These are phyloP conservation scores for Prunus campanulata DNA, from an alignment of 306 rosid species.

Conservation along the genomic window DNA sequence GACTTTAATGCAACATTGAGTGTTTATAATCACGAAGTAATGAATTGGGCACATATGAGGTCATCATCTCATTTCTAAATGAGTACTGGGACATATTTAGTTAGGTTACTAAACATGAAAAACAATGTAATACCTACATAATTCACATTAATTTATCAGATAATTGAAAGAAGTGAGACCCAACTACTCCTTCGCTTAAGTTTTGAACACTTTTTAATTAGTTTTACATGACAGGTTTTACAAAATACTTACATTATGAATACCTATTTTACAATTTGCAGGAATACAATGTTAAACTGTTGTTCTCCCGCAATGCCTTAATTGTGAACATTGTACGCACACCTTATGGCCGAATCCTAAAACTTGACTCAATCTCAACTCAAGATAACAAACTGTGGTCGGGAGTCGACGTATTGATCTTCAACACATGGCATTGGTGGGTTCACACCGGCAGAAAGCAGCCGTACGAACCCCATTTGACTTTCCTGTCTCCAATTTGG, in stretches of 20 bases:
- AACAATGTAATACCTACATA: too few species aligned
- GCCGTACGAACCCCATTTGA: slow-evolving; percentile 20
- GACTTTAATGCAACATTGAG: too few species aligned
- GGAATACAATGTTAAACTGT: slow-evolving; percentile 25
- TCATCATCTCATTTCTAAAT: too few species aligned
- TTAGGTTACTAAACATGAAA: too few species aligned
- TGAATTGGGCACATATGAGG: too few species aligned
- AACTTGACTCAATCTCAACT: slow-evolving; percentile 34
- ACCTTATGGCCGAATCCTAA: slow-evolving; percentile 19
- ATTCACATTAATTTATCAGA: too few species aligned
- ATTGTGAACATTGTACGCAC: slow-evolving; percentile 30
- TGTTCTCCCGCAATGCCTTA: slow-evolving; percentile 30
- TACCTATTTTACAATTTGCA: not conserved
- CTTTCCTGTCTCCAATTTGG: too few species aligned
- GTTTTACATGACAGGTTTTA: not conserved
- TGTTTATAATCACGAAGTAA: too few species aligned
- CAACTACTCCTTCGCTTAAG: too few species aligned
- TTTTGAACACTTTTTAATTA: not conserved
- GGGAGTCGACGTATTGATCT: slow-evolving; percentile 23
- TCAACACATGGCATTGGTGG: slow-evolving; percentile 53
- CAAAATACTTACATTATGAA: not conserved
- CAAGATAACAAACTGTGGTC: slow-evolving; percentile 24
- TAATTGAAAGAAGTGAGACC: too few species aligned
- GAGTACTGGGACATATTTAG: too few species aligned
- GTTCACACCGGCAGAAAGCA: slow-evolving; percentile 38